Base-by-base conservation (phyloP, 176 grass and related monocot genomes). In the Otatea glauca region DNA sequence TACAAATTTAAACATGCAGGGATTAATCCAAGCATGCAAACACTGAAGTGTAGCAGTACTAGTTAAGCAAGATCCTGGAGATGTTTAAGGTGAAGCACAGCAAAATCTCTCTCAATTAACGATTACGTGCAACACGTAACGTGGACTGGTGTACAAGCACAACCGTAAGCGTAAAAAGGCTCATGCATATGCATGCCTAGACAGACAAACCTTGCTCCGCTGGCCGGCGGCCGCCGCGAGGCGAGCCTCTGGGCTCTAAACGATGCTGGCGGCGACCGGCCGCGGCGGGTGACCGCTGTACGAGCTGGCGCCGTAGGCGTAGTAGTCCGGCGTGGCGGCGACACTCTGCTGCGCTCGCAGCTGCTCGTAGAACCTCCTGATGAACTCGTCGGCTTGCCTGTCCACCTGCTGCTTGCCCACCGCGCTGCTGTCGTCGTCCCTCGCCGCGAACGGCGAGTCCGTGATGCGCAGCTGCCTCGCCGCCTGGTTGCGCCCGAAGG, bases 301-400 rank as follows among this genome's bases (percentile, higher is more conserved):
- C 20, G 77, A 56, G 88, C 82, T 72, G 51, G 60, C 16, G 64
- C 42, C 41, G 77, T 86, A 86, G 51, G 60, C 16, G 64, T 32
- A 29, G 77, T 86, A 86, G 17, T 88, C 83, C 1, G 92, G 92
- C 45, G 92, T 94, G 48, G 92, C 84, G 2, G 92, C 80, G 43
- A 83, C 83, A 48, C 83, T 94, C 77, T 54, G 71, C 72, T 94
- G 92, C 41, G 86, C 87, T 60, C 92, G 89, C 24, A 94, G 92
- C 82, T 94, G 92, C 81, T 94, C 89, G 89, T 94, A 94, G 80
- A 94, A 94, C 25, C 70, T 80, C 72, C 84, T 68, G 82, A 94
- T 94, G 76, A 94, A 94, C 65, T 89, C 89, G 86, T 94, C 92
- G 1, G 92, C 92, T 16, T 81, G 63, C 74, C 77, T 76, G 81